These are phyloP conservation scores for Singerocomus rubriflavus DNA, from an alignment of 1,284 basidiomycete species.

Conservation along the genomic window DNA sequence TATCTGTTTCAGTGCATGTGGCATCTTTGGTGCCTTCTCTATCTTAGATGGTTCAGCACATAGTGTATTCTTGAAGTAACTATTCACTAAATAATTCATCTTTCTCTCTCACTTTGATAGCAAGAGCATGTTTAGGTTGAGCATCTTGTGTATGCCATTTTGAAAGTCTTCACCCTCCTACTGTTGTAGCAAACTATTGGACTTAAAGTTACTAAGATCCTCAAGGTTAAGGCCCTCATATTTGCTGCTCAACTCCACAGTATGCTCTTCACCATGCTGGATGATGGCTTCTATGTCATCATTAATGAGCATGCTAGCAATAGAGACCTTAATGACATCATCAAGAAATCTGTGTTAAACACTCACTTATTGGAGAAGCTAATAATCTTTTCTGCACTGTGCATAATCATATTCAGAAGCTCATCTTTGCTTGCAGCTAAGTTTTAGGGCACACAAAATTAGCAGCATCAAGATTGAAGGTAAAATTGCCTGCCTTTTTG, in stretches of 20 bases:
- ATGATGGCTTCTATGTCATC: conserved; percentile 97
- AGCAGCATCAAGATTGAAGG: not conserved
- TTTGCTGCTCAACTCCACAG: conserved; percentile 85
- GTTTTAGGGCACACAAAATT: conserved; percentile 1
- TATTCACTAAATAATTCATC: conserved; percentile 92
- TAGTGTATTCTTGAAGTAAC: conserved; percentile 92
- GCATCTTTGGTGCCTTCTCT: conserved; percentile 82
- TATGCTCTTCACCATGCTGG: conserved; percentile 87
- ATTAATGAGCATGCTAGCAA: conserved; percentile 70
- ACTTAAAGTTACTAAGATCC: conserved; percentile 96
- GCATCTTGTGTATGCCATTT: conserved; percentile 61
- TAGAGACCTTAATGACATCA: not conserved
- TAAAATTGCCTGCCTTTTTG: conserved; percentile 50
- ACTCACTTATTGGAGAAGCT: conserved; percentile 67
- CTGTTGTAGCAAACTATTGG: conserved; percentile 83
- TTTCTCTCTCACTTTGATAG: conserved; percentile 96
- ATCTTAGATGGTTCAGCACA: conserved; percentile 74
- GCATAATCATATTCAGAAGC: conserved; percentile 96
- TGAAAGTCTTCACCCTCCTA: conserved; percentile 98
- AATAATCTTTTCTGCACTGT: conserved; percentile 97
- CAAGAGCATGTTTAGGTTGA: conserved; percentile 83
- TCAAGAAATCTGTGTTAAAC: not conserved
- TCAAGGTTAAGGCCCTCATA: conserved; percentile 91
- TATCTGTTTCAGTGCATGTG: conserved; percentile 88
- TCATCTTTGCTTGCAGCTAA: conserved; percentile 93